Evolutionary conservation across 352 stramenopile species (phyloP).

Genomic region (Globisporangium emineosum): DNA sequence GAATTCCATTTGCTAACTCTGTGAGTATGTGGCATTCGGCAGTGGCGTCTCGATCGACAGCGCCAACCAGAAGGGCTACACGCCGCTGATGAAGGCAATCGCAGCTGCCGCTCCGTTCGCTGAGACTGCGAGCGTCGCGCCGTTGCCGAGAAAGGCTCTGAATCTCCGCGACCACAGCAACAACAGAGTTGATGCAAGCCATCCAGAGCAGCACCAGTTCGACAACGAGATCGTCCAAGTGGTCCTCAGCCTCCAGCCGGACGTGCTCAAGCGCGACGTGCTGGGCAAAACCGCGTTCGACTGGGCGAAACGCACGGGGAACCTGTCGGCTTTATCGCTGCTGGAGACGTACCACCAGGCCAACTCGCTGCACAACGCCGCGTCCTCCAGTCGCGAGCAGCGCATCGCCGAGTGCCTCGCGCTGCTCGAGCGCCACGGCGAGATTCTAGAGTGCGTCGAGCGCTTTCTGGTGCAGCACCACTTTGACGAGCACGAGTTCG

Average conservation of each 20-base stretch:
- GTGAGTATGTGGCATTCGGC: background rate
- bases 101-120: conserved; percentile 35
- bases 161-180: background rate
- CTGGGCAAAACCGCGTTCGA: conserved; percentile 60
- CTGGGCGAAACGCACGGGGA: conserved; percentile 57
- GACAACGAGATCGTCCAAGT: conserved; percentile 48
- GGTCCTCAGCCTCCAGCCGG: conserved; percentile 39
- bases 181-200: too few species aligned
- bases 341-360: conserved; percentile 33
- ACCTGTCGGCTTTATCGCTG: conserved; percentile 28
- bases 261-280: conserved; percentile 39
- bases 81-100: conserved; percentile 74
- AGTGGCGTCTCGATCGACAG: conserved; percentile 60
- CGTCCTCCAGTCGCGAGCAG: conserved; percentile 29
- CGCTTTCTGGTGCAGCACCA: conserved; percentile 30
- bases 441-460: conserved; percentile 22
- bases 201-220: conserved; percentile 18
- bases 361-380: conserved; percentile 33
- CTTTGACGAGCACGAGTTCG: conserved; percentile 38
- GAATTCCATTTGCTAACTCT: background rate
- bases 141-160: background rate
- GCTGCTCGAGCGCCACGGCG: conserved; percentile 37
- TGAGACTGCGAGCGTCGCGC: background rate
- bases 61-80: conserved; percentile 55
- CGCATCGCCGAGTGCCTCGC: conserved; percentile 35